Evolutionary conservation across 1,284 basidiomycete genomes (phyloP).

Genomic region (Ganoderma boninense): DNA sequence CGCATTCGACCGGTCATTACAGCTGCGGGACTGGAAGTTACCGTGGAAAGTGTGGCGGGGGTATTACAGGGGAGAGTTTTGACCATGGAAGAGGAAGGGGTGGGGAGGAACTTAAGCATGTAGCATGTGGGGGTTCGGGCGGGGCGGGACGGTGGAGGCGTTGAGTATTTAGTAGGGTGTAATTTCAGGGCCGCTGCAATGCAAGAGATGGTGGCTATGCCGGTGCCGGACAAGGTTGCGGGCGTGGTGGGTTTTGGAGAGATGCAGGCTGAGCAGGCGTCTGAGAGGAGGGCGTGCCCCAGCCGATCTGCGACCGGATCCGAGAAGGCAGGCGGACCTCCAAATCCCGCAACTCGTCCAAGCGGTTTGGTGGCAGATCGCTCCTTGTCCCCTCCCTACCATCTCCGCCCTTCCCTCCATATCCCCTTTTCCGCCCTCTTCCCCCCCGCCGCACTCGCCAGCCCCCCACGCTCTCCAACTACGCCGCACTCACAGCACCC

Average conservation of each 20-base stretch:
- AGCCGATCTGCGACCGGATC: slow-evolving; percentile 34
- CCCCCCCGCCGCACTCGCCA: slow-evolving; percentile 9
- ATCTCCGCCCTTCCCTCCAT: slow-evolving; percentile 22
- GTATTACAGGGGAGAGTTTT: slow-evolving; percentile 69
- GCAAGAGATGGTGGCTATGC: slow-evolving; percentile 17
- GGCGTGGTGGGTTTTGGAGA: not conserved
- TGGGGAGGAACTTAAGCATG: not conserved
- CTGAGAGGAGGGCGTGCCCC: slow-evolving; percentile 13
- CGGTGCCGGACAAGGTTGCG: slow-evolving; percentile 8
- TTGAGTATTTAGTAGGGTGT: not conserved
- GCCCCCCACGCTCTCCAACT: not conserved
- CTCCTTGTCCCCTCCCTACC: slow-evolving; percentile 27
- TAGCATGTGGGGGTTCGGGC: slow-evolving; percentile 9
- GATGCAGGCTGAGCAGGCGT: slow-evolving; percentile 10
- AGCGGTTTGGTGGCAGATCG: slow-evolving; percentile 31
- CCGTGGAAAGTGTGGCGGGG: slow-evolving; percentile 88
- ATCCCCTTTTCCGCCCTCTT: not conserved
- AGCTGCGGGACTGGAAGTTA: slow-evolving; percentile 84
- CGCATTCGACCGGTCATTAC: slow-evolving; percentile 78
- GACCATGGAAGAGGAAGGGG: slow-evolving; percentile 30
- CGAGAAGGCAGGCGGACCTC: slow-evolving; percentile 20
- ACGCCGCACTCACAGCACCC: not conserved
- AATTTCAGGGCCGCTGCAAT: slow-evolving; percentile 3
- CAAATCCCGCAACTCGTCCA: slow-evolving; percentile 18
- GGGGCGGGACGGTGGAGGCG: slow-evolving; percentile 14